phyloP scores from a whole-genome alignment of 164 flowering plant genomes.

The Saururus chinensis region DNA sequence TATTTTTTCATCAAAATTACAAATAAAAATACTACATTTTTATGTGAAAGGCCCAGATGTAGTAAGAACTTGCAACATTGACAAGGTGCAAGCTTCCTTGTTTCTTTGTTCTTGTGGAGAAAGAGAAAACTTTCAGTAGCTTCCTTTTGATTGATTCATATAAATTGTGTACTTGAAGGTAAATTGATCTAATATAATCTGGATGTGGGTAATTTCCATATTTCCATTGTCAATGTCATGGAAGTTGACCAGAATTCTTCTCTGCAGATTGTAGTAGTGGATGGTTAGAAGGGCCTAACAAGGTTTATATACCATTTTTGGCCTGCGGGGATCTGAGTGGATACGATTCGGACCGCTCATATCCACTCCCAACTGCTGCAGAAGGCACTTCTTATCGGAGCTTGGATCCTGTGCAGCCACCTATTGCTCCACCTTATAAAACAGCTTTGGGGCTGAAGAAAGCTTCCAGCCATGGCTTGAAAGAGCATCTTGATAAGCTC shows the following conservation, averaged over 20 bases:
- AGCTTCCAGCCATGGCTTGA: slow-evolving; percentile 61
- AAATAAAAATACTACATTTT: no score
- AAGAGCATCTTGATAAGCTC: slow-evolving; percentile 48
- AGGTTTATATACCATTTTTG: slow-evolving; percentile 89
- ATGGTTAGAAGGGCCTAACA: slow-evolving; percentile 93
- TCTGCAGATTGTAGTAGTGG: slow-evolving; percentile 91
- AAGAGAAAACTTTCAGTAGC: no score
- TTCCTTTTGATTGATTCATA: no score
- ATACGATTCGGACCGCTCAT: slow-evolving; percentile 95
- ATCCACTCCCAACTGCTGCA: slow-evolving; percentile 68
- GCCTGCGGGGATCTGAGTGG: slow-evolving; percentile 95
- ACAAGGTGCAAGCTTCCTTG: no score
- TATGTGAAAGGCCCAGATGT: no score
- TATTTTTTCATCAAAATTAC: no score
- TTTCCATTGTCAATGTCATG: neutral
- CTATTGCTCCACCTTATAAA: slow-evolving; percentile 95
- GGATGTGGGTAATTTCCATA: no score
- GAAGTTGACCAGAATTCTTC: neutral
- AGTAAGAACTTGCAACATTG: no score
- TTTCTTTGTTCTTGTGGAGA: no score
- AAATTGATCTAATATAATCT: no score
- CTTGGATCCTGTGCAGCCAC: slow-evolving; percentile 94
- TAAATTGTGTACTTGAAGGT: no score
- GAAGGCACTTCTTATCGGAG: slow-evolving; percentile 66
- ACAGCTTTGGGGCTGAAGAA: slow-evolving; percentile 88